Evolutionary conservation across 331 rosid species (phyloP).

Genomic region (Erythrophleum ivorense): DNA sequence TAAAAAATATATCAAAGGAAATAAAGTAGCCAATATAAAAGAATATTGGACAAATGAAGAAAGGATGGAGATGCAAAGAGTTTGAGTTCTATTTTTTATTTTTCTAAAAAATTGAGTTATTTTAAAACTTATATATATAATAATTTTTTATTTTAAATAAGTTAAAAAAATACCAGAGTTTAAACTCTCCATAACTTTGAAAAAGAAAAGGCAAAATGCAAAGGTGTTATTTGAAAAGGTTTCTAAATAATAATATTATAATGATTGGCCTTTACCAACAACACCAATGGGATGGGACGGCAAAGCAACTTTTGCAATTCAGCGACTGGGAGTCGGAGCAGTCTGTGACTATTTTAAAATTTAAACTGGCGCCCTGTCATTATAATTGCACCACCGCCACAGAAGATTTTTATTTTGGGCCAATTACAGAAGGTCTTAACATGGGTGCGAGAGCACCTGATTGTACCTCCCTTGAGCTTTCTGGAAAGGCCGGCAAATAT

Average conservation of each 20-base stretch:
- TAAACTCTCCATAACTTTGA: background rate
- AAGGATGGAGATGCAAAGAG: background rate
- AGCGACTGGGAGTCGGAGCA: constrained; percentile 5
- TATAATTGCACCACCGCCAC: background rate
- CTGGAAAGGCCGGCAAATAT: constrained; percentile 41
- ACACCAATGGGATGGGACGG: background rate
- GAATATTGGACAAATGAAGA: too few relatives aligned
- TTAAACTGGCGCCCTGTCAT: background rate
- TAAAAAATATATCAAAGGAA: background rate
- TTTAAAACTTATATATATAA: too few relatives aligned
- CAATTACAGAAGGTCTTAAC: background rate
- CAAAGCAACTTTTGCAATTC: background rate
- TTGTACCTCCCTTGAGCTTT: background rate
- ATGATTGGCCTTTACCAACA: background rate
- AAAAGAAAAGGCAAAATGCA: background rate
- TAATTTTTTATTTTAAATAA: too few relatives aligned
- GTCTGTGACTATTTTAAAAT: background rate
- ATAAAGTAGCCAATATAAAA: background rate
- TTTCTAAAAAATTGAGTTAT: too few relatives aligned
- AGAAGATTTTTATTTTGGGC: background rate
- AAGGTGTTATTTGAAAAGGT: background rate
- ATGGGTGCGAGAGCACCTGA: constrained; percentile 44
- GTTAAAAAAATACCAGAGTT: too few relatives aligned
- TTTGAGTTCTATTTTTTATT: background rate
- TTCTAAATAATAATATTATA: background rate